Base-by-base conservation (phyloP, 768 basidiomycete genomes). In the Pisolithus tinctorius region DNA sequence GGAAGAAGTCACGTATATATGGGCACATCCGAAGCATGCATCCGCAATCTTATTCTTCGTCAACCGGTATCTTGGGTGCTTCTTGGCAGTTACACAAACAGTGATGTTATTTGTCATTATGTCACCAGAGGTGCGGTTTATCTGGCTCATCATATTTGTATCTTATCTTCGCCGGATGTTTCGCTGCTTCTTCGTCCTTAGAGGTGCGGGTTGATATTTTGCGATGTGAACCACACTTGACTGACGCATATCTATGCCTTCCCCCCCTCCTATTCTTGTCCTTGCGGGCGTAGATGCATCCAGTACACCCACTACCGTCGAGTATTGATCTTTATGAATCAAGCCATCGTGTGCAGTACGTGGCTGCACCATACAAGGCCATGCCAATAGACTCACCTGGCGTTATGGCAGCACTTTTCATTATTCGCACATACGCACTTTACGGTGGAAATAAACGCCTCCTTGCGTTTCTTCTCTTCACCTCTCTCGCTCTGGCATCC, bases 391-490 rank as follows among this genome's bases (percentile, higher is more conserved):
- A 45, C 25, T 7, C n/a, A 8, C 13, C 29, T 20, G 20, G 20
- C 37, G 0, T n/a, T 7, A 49, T 50, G 34, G 8, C 6, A 78
- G 75, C 68, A 51, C 69, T 75, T 29, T 66, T 80, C 27, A 70
- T 71, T 13, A 60, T 77, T 39, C 74, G 80, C 38, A 75, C 75
- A 46, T 75, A 73, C 50, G 80, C 81, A 4, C 60, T 82, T 10
- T 81, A 79, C 50, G 63, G 67, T 10, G 60, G 73, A 34, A 73
- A 71, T 20, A 54, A 66, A 41, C 65, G 68, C 17, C 59, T 79
- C 34, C 52, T 75, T n/a, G 50, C 57, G 4, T 65, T 60, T 29
- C 60, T 80, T 60, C 16, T 75, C 1, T 58, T 60, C 6, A 63
- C 65, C 27, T 72, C 63, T 3, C 47, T 58, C 0, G 47, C 68